Base-by-base conservation (phyloP, 345 rosid genomes). In the Theobroma cacao region DNA sequence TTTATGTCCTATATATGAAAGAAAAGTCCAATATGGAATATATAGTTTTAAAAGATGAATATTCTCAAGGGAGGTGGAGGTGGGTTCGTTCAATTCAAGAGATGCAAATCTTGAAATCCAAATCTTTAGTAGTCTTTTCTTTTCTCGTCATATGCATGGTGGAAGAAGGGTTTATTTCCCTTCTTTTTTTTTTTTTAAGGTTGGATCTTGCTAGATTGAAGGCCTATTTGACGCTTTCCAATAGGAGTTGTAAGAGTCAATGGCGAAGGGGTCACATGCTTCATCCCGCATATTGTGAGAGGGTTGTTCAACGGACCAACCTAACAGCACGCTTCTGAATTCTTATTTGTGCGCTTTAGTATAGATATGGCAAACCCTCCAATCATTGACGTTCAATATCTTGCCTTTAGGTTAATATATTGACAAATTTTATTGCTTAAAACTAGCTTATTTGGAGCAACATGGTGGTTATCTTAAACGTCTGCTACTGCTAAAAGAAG, bases 271-370 rank as follows among this genome's bases (percentile, higher is more conserved):
- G 45, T 9, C 67, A 31, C 67, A 31, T 62, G 58, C 36, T 47
- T 45, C 38, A 69, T 45, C 74, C 55, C 74, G 68, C 36, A 33
- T 3, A 75, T 41, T 14, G 7, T 36, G 80, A 61, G 62, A 76
- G 63, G 82, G 65, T 72, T 52, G 84, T 75, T 82, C 79, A 80
- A 72, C 81, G 15, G 75, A 72, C 72, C 68, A 72, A 80, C 86
- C 86, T 65, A 80, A 64, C 82, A 31, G 3, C 78, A 76, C 69
- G 70, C 56, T 72, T 56, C 83, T 30, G 9, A 41, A 13, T 8
- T 41, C 64, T 69, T 33, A 78, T 71, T 80, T 43, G 70, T 20
- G 58, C 45, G 40, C 17, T 22, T 41, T 3, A 41, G 1, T 31
- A 8, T 55, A 74, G 14, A 0, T 11, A 12, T 24, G 28, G 48